Base-by-base conservation (phyloP, 2,329 filamentous ascomycete species). In the Colletotrichum gloeosporioides region DNA sequence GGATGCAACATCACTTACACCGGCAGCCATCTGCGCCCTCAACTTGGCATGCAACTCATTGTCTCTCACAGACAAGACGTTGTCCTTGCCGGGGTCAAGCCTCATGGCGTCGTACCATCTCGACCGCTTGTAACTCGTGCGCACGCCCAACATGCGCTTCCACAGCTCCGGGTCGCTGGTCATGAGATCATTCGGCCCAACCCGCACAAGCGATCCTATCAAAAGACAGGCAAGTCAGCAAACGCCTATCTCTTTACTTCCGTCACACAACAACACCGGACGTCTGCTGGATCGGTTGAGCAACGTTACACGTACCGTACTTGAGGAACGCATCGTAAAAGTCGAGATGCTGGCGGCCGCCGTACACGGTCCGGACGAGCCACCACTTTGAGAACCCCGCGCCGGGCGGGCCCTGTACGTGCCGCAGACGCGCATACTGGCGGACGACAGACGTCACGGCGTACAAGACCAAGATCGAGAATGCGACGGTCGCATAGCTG, bases 1-100 rank as follows among this genome's bases (percentile, higher is more conserved):
- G 29, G 57, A 62, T 29, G 6, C 18, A 9, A 62, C 4, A 16
- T 32, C 29, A 69, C 82, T 13, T 82, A 88, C 89, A 25, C 89
- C 90, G 4, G 87, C 83, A 7, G 88, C 86, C 85, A 91, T 88
- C 78, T 90, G 89, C 16, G 87, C 85, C 16, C 86, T 84, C 39
- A 89, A 80, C 55, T 80, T 79, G 10, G 79, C 81, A 80, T 88
- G 90, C 63, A 83, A 82, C 16, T 80, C 84, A 55, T 89, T 88
- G 71, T 92, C 85, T 57, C 87, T 84, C 49, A 87, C 83, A 1
- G 88, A 90, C 44, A 91, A 87, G 8, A 92, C 85, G 74, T 89
- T 91, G 77, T 91, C 88, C 31, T 87, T 83, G n/a, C 88, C 85
- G 0, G 89, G 88, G 73, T 92, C 88, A 76, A 93, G 85, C 16